These are phyloP conservation scores for Acacia acuminata DNA, from an alignment of 306 rosid species.

Conservation along the genomic window DNA sequence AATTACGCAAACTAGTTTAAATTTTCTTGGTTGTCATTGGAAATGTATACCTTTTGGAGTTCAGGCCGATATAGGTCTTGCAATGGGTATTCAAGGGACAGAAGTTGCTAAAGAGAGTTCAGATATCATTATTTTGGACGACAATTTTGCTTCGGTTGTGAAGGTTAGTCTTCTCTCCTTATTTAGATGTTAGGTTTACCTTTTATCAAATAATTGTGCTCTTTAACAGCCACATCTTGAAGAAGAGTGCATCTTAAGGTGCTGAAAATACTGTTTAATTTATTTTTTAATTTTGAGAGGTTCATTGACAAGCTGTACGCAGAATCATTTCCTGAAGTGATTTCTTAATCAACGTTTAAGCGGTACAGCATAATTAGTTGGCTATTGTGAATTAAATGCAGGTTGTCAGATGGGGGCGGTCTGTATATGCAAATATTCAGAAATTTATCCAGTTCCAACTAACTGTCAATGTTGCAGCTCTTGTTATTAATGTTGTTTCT, in stretches of 20 bases:
- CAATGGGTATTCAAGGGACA: conserved; percentile 92
- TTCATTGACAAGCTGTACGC: neutral
- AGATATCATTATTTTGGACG: conserved; percentile 92
- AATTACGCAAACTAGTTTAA: neutral
- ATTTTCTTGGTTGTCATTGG: conserved; percentile 10
- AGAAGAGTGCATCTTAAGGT: conserved; percentile 16
- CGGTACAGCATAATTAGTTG: neutral
- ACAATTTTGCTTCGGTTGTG: conserved; percentile 84
- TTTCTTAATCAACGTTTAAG: conserved; percentile 3
- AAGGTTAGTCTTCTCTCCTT: conserved; percentile 49
- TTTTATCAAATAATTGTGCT: conserved; percentile 8
- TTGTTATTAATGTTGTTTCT: conserved; percentile 87
- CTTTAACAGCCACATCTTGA: conserved; percentile 13
- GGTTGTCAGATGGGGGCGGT: conserved; percentile 99
- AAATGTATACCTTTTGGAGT: conserved; percentile 31
- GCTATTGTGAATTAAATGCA: conserved; percentile 31
- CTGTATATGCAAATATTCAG: conserved; percentile 98
- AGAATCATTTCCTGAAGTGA: neutral
- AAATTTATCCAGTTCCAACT: conserved; percentile 99
- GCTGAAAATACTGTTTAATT: conserved; percentile 15
- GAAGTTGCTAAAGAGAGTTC: conserved; percentile 98
- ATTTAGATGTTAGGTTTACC: neutral
- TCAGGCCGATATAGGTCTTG: conserved; percentile 92
- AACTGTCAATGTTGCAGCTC: conserved; percentile 97
- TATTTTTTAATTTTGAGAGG: neutral